Base-by-base conservation (phyloP, 2,329 filamentous ascomycete species). In the Calonectria henricotiae region DNA sequence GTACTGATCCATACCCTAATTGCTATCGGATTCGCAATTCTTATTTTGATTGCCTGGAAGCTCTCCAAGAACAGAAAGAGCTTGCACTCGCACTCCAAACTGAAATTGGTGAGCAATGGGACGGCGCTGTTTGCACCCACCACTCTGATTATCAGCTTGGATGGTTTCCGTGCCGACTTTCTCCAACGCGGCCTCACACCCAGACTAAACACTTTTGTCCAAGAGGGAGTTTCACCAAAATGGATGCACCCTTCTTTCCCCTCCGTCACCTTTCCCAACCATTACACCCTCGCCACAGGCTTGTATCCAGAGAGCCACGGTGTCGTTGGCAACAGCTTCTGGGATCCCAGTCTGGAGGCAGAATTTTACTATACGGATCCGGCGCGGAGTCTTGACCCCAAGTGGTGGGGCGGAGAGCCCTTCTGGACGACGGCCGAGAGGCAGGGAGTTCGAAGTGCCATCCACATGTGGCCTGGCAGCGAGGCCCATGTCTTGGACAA, bases 391-490 rank as follows among this genome's bases (percentile, higher is more conserved):
- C 89, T 98, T 82, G 90, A 96, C 74, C 86, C 93, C 1, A 94
- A 96, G 80, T 99, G 96, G 96, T 99, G 96, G 96, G 91, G 89
- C 46, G 96, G 95, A 3, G 95, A 98, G 80, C 96, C 96, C 0
- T 87, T 99, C 35, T 99, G 96, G 96, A 92, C 93, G 30, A 97
- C 96, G 1, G 96, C 96, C 5, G 96, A 98, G 84, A 90, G 89
- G 68, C 92, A 94, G 75, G 93, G 93, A 6, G 86, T 97, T 37
- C 89, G 90, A 67, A 91, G 92, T 35, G 96, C 94, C 0, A 91
- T 99, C 30, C 96, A 99, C 81, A 99, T 99, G 96, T 99, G 96
- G 96, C 96, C 96, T 1, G 96, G 96, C 2, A 97, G 94, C 49
- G 96, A 99, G 83, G 95, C 95, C 6, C 92, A 94, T 80, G 93